Evolutionary conservation across 805 yeast species (phyloP).

Genomic region (Brettanomyces custersianus): DNA sequence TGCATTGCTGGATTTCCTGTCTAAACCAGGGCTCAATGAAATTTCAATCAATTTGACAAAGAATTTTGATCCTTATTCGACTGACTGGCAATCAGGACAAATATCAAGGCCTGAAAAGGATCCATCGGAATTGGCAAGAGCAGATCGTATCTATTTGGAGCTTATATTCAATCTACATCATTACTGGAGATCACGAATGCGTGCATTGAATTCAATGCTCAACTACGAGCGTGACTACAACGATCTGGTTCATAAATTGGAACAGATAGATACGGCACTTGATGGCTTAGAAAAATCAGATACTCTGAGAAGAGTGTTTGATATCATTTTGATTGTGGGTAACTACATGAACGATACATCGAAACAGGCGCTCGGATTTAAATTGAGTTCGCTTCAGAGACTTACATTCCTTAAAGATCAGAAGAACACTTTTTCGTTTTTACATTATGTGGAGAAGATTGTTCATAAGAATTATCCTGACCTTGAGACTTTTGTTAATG

Average conservation of each 20-base stretch:
- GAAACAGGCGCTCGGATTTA: conserved; percentile 90
- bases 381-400: conserved; percentile 80
- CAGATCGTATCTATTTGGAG: conserved; percentile 79
- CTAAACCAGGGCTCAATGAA: conserved; percentile 66
- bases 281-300: conserved; percentile 56
- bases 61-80: conserved; percentile 71
- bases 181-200: conserved; percentile 88
- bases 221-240: conserved; percentile 71
- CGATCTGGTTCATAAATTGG: conserved; percentile 59
- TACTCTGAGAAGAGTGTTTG: conserved; percentile 63
- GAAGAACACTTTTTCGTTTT: conserved; percentile 74
- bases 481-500: conserved; percentile 64
- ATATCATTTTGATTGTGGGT: conserved; percentile 83
- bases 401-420: conserved; percentile 87
- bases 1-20: conserved; percentile 78
- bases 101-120: conserved; percentile 52
- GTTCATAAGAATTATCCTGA: conserved; percentile 82
- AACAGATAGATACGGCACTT: conserved; percentile 65
- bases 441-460: conserved; percentile 86
- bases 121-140: conserved; percentile 69
- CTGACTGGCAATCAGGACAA: conserved; percentile 48
- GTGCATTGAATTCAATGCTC: conserved; percentile 66
- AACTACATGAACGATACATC: conserved; percentile 93
- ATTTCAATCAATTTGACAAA: conserved; percentile 63
- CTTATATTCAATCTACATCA: conserved; percentile 74